Conservation (phyloP, 1,139 yeast genomes). For the Candida sanyaensis region DNA sequence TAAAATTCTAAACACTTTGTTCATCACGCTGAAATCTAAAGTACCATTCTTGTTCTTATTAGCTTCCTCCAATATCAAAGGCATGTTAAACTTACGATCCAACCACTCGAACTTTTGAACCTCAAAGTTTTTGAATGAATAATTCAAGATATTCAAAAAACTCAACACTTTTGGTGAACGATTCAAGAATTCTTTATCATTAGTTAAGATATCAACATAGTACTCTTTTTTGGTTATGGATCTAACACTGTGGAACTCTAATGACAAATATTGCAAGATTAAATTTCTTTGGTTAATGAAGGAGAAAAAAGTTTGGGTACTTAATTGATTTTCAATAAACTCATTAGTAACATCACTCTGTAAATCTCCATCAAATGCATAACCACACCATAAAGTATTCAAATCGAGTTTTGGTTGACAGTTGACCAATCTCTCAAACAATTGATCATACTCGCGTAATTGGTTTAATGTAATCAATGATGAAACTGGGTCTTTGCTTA, state of each 20-base stretch:
- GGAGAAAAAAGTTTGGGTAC: slow-evolving; percentile 57
- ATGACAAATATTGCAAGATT: slow-evolving; percentile 66
- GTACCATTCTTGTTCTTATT: slow-evolving; percentile 17
- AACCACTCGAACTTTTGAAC: slow-evolving; percentile 40
- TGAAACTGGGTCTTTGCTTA: slow-evolving; percentile 58
- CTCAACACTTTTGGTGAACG: slow-evolving; percentile 66
- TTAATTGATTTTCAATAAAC: slow-evolving; percentile 34
- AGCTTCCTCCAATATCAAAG: slow-evolving; percentile 27
- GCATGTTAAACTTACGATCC: slow-evolving; percentile 35
- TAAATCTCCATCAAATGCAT: slow-evolving; percentile 44
- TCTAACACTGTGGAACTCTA: slow-evolving; percentile 69
- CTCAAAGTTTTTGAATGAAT: slow-evolving; percentile 44
- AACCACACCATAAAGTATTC: slow-evolving; percentile 53
- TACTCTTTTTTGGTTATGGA: slow-evolving; percentile 56
- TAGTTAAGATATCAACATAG: slow-evolving; percentile 56
- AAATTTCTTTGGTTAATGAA: slow-evolving; percentile 65
- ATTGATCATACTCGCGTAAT: slow-evolving; percentile 48
- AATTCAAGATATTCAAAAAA: slow-evolving; percentile 70
- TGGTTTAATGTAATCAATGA: slow-evolving; percentile 52
- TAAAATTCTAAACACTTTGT: slow-evolving; percentile 23
- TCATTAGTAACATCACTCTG: slow-evolving; percentile 23
- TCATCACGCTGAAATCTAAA: slow-evolving; percentile 24
- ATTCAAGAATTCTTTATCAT: slow-evolving; percentile 44
- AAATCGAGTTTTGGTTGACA: slow-evolving; percentile 56
- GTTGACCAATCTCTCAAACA: slow-evolving; percentile 54